Evolutionary conservation across 495 filamentous ascomycete species (phyloP), one percentile per base, ranked within the genome.

Genomic region (Daldinia vernicosa): DNA sequence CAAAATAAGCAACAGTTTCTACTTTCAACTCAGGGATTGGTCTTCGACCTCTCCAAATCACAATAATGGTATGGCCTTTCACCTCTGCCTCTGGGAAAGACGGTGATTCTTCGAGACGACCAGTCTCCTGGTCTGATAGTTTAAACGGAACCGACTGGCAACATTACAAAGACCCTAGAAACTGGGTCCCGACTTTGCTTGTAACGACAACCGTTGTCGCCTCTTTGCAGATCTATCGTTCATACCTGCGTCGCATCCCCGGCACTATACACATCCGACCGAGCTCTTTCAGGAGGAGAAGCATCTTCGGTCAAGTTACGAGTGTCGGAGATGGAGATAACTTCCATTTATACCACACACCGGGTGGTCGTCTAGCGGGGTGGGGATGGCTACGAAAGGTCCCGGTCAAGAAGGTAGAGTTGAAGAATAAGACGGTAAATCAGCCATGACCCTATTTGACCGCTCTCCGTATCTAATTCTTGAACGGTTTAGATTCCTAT

Each of bases 301-400:
- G 87, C 58, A 70, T 98, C 55, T 89, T 95, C 70, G 95, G 95
- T 7, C 85, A 83, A 60, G 95, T 98, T 3, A 97, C 95, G 28
- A 94, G 91, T 68, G 95, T 99, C 26, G 96, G 96, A 54, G 95
- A 99, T 83, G 96, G 93, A 0, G 95, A 99, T 76, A 93, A 93
- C 69, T 98, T 99, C 77, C 88, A 93, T 57, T 78, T 99, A 8
- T 99, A 91, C 77, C 95, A 99, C 79, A 97, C 93, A 0, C 95
- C 95, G 0, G 95, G 96, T 12, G 95, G 95, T 12, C 83, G 92
- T 53, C 75, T 95, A 19, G 84, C 90, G 12, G 95, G 95, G 55
- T 99, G 96, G 96, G 94, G 90, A 12, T 97, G 93, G 94, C 74
- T 96, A 59, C 89, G 93, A 71, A 89, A 80, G 52, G 87, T 97